Evolutionary conservation across 352 stramenopile genomes (phyloP), one percentile per base, ranked within the genome.

Genomic region (Thraustochytrium striatum): DNA sequence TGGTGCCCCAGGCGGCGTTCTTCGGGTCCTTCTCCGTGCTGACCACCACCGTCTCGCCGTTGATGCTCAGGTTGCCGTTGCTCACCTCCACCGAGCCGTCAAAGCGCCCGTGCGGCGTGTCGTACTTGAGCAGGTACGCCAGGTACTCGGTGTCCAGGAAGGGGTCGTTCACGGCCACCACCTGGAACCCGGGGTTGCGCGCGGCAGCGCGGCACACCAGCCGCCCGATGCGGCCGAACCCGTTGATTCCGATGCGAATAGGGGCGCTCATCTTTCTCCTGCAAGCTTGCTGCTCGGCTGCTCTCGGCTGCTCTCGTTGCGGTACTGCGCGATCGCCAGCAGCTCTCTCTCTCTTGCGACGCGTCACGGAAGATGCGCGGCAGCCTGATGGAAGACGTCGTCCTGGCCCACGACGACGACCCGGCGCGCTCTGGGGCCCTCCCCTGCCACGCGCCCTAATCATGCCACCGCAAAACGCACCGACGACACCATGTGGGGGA

Each of bases 211-310:
- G 92, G 73, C 98, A 90, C 57, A 98, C 95, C 43, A 99, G 89
- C 88, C 95, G 91, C 55, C 96, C 96, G 78, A 99, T 99, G 82
- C 96, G 93, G 72, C 96, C 96, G 83, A 99, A 99, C 57, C 96
- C 96, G 85, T 99, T 99, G 89, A 99, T 99, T 72, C 92, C 95
- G 39, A 99, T 61, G 11, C 25, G 16, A 25, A 75, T 30, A 39
- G 65, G 65, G n/a, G 33, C 32, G 38, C 38, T 70, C 61, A 57
- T 70, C 55, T 61, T 61, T n/a, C n/a, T n/a, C n/a, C n/a, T n/a
- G n/a, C n/a, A n/a, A n/a, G n/a, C n/a, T n/a, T n/a, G n/a, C n/a
- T n/a, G n/a, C n/a, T n/a, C n/a, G 52, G 39, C 39, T 5, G 13
- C 5, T 5, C 13, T 47, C 13, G 39, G 13, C 39, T 47, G 5